These are phyloP conservation scores for Tulasnella sp. DNA, from an alignment of 768 basidiomycete genomes.

Conservation along the genomic window DNA sequence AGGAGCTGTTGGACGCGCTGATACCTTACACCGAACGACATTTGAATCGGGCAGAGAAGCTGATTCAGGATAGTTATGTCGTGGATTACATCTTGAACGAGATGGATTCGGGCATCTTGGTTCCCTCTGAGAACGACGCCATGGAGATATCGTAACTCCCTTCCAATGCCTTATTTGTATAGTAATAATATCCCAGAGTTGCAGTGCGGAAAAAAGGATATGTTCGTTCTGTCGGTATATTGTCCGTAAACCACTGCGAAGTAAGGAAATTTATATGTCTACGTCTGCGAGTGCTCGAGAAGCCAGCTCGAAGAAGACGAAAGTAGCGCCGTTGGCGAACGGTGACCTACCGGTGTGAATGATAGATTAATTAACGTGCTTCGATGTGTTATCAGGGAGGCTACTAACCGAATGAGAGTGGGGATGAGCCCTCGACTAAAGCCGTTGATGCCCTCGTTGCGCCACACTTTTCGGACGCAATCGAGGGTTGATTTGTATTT, in stretches of 20 bases:
- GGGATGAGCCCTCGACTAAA: conserved; percentile 89
- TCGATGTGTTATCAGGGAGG: neutral
- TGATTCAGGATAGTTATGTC: conserved; percentile 92
- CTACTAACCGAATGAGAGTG: conserved; percentile 72
- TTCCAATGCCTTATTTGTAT: neutral
- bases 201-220: neutral
- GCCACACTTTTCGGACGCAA: conserved; percentile 73
- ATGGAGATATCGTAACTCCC: neutral
- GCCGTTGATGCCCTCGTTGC: conserved; percentile 68
- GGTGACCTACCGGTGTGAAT: conserved; percentile 53
- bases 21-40: conserved; percentile 95
- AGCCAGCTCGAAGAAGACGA: conserved; percentile 91
- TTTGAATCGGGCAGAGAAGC: conserved; percentile 66
- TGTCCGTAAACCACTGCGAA: neutral
- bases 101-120: conserved; percentile 47
- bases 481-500: conserved; percentile 77
- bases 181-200: neutral
- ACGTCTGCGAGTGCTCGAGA: conserved; percentile 37
- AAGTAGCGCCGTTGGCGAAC: conserved; percentile 94
- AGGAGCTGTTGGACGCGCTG: conserved; percentile 72
- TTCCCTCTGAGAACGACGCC: conserved; percentile 1
- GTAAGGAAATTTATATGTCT: neutral
- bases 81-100: conserved; percentile 81
- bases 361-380: neutral
- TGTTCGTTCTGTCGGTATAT: neutral